Percentiles rank a stretch among this genome's conserved stretches.
These are phyloP conservation scores for Lactarius tabidus DNA, from an alignment of 768 basidiomycete species.

Conservation along the genomic window DNA sequence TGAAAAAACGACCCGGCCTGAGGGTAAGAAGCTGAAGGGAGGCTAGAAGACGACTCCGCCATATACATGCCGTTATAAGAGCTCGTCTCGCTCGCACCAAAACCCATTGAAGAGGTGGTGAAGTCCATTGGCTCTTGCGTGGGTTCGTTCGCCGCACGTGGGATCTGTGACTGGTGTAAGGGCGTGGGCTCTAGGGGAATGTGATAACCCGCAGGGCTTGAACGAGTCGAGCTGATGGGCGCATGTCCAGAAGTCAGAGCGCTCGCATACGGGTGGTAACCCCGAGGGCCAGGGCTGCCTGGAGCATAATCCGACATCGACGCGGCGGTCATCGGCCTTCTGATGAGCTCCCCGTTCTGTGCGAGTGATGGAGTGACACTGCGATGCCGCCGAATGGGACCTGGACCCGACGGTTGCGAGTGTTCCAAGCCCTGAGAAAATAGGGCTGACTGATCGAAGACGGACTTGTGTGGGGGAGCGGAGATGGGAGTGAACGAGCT, in stretches of 20 bases:
- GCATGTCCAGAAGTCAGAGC: constrained; percentile 24
- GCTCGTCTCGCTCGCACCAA: constrained; percentile 15
- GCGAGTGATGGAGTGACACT: constrained; percentile 71
- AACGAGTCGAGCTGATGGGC: constrained; percentile 32
- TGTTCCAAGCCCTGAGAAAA: constrained; percentile 44
- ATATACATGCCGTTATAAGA: constrained; percentile 30
- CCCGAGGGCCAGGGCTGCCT: constrained; percentile 28
- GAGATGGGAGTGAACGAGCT: constrained; percentile 48
- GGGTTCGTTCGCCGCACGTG: constrained; percentile 25
- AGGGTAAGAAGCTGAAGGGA: constrained; percentile 8
- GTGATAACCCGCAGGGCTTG: constrained; percentile 46
- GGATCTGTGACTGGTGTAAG: constrained; percentile 21
- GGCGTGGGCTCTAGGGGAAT: constrained; percentile 39
- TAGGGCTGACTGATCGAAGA: constrained; percentile 55
- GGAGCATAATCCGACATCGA: constrained; percentile 18
- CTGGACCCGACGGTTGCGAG: constrained; percentile 36
- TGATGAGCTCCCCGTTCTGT: constrained; percentile 48
- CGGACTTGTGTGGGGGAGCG: constrained; percentile 64
- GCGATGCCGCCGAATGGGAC: constrained; percentile 64
- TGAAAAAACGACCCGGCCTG: constrained; percentile 13
- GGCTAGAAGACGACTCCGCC: constrained; percentile 32
- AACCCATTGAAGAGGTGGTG: constrained; percentile 14
- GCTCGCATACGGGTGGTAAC: constrained; percentile 36
- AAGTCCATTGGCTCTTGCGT: constrained; percentile 6
- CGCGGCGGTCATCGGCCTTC: constrained; percentile 41